Evolutionary conservation across 495 filamentous ascomycete genomes (phyloP).

Genomic region (Aspergillus conjunctus): DNA sequence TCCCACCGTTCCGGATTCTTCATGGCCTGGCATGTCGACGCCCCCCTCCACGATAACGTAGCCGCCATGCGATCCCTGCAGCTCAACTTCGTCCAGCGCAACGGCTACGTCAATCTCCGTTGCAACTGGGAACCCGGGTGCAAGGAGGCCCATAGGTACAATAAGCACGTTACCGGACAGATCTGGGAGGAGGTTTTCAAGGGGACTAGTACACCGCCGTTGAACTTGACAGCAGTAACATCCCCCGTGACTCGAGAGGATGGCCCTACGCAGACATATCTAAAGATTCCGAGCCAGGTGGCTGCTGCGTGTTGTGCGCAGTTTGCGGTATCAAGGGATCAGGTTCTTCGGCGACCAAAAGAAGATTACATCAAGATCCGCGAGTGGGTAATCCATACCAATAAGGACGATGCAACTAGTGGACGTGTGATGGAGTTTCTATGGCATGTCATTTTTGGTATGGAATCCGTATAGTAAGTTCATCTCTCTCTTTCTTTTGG

Average conservation of each 20-base stretch:
- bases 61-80: slow-evolving; percentile 54
- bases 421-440: slow-evolving; percentile 77
- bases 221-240: slow-evolving; percentile 40
- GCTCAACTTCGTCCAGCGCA: slow-evolving; percentile 51
- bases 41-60: slow-evolving; percentile 54
- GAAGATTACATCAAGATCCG: slow-evolving; percentile 63
- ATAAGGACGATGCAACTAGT: slow-evolving; percentile 59
- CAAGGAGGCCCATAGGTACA: slow-evolving; percentile 49
- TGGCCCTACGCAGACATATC: slow-evolving; percentile 19
- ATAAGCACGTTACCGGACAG: slow-evolving; percentile 58
- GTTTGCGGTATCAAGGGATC: slow-evolving; percentile 59
- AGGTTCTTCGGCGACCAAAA: slow-evolving; percentile 55
- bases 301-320: slow-evolving; percentile 66
- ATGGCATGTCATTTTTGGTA: slow-evolving; percentile 69
- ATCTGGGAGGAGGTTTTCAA: slow-evolving; percentile 59
- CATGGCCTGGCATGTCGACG: slow-evolving; percentile 68
- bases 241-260: slow-evolving; percentile 22
- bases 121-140: slow-evolving; percentile 69
- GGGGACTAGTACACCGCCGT: slow-evolving; percentile 52
- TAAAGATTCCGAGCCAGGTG: slow-evolving; percentile 38
- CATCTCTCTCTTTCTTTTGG: background rate
- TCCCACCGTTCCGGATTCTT: slow-evolving; percentile 53
- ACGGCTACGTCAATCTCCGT: slow-evolving; percentile 68
- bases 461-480: slow-evolving; percentile 47
- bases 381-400: slow-evolving; percentile 67